phyloP scores from a whole-genome alignment of 192 early-diverging fungal genomes.

The Linnemannia hyalina region DNA sequence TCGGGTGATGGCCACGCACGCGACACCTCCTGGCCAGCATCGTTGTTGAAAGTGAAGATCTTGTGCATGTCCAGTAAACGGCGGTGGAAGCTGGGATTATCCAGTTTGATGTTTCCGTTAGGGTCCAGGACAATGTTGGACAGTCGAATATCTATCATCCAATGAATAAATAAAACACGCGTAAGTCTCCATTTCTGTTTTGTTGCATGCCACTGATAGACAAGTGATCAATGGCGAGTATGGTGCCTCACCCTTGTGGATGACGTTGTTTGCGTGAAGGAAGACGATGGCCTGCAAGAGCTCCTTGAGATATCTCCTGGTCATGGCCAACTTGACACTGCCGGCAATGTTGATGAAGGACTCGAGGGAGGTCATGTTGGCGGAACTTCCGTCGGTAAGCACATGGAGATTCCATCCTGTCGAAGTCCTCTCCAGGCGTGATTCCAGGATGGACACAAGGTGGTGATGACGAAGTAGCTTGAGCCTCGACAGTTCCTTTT shows the following conservation, averaged over 20 bases:
- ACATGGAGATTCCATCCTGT: constrained; percentile 63
- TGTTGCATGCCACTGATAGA: background rate
- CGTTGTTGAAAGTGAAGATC: constrained; percentile 29
- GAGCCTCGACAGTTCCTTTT: constrained; percentile 70
- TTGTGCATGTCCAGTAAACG: constrained; percentile 64
- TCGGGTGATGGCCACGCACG: constrained; percentile 69
- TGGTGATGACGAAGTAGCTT: constrained; percentile 70
- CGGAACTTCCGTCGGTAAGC: constrained; percentile 63
- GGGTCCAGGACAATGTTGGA: constrained; percentile 59
- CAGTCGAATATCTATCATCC: constrained; percentile 56
- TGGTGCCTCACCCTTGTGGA: constrained; percentile 68
- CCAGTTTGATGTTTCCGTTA: constrained; percentile 69
- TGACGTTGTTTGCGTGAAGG: constrained; percentile 75
- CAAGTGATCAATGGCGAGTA: constrained; percentile 12
- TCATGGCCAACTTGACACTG: constrained; percentile 64
- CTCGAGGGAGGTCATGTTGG: constrained; percentile 67
- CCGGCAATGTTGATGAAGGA: constrained; percentile 77
- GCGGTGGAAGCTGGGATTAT: constrained; percentile 74
- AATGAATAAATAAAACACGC: background rate
- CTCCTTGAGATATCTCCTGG: constrained; percentile 75
- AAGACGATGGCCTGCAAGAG: constrained; percentile 72
- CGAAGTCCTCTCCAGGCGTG: constrained; percentile 59
- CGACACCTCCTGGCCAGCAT: constrained; percentile 23
- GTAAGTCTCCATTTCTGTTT: background rate
- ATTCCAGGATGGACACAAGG: constrained; percentile 70